phyloP scores from a whole-genome alignment of 306 rosid genomes.

The Begonia loranthoides region DNA sequence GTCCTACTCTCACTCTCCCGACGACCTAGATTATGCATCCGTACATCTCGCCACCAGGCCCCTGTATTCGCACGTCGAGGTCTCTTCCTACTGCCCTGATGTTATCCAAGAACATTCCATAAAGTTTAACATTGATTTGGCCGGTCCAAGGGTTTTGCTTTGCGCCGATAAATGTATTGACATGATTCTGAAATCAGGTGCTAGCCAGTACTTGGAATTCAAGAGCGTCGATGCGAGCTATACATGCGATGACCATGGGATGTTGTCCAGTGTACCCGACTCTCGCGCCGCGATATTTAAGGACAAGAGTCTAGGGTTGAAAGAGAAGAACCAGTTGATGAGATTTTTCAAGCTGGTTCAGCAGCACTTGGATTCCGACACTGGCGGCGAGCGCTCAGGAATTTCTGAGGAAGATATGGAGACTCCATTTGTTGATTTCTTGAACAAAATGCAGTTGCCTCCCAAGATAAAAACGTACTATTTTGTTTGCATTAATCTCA shows the following conservation, averaged over 20 bases:
- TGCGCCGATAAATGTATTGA: slow-evolving; percentile 49
- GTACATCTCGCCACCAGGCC: slow-evolving; percentile 25
- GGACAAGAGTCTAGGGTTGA: slow-evolving; percentile 51
- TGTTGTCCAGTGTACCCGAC: slow-evolving; percentile 55
- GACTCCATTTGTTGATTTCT: slow-evolving; percentile 49
- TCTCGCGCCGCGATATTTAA: slow-evolving; percentile 84
- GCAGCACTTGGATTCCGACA: slow-evolving; percentile 39
- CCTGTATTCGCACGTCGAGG: slow-evolving; percentile 31
- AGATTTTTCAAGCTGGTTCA: slow-evolving; percentile 83
- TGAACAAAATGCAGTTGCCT: slow-evolving; percentile 61
- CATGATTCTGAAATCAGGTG: slow-evolving; percentile 43
- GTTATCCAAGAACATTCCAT: slow-evolving; percentile 36
- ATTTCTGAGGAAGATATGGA: slow-evolving; percentile 75
- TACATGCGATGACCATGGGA: slow-evolving; percentile 33
- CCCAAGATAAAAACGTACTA: slow-evolving; percentile 79
- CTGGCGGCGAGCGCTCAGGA: slow-evolving; percentile 16
- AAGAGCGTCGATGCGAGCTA: slow-evolving; percentile 60
- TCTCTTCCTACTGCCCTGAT: slow-evolving; percentile 19
- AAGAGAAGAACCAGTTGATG: slow-evolving; percentile 76
- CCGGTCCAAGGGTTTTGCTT: slow-evolving; percentile 61
- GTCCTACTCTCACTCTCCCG: slow-evolving; percentile 7
- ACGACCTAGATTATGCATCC: slow-evolving; percentile 14
- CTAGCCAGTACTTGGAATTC: slow-evolving; percentile 51
- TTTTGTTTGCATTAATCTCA: slow-evolving; percentile 7
- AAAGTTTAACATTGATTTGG: slow-evolving; percentile 53